Conservation (phyloP, 495 filamentous ascomycete genomes). For the Podospora pseudopauciseta region DNA sequence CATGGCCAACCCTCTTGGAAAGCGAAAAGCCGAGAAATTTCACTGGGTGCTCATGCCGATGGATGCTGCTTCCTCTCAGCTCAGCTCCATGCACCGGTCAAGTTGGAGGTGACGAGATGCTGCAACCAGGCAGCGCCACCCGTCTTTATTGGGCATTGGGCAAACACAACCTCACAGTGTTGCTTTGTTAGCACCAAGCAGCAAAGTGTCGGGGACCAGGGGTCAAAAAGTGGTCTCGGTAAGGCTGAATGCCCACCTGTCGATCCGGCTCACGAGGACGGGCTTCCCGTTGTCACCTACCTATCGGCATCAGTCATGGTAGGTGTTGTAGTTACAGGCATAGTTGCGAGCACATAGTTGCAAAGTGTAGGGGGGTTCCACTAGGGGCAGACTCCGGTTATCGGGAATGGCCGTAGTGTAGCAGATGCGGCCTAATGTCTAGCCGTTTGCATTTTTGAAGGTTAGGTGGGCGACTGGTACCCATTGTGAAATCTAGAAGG, state of each 20-base stretch:
- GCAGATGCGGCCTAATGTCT: not conserved
- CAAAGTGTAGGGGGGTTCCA: not conserved
- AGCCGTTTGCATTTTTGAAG: not conserved
- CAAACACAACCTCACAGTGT: conserved; percentile 4
- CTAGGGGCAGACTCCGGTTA: not conserved
- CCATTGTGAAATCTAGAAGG: not conserved
- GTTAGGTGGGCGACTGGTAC: not conserved
- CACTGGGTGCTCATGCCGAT: not conserved
- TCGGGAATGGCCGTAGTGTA: not conserved
- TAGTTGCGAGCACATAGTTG: not conserved
- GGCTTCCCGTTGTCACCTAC: not conserved
- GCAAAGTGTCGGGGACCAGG: not conserved
- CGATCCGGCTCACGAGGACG: not conserved
- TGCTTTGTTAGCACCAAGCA: not conserved
- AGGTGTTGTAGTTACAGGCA: no score
- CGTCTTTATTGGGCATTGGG: conserved; percentile 5
- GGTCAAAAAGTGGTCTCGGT: not conserved
- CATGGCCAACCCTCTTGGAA: not conserved
- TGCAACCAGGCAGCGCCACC: conserved; percentile 3
- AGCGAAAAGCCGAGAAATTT: not conserved
- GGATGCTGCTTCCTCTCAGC: not conserved
- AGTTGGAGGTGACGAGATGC: not conserved
- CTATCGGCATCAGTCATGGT: not conserved
- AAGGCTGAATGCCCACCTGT: conserved; percentile 1
- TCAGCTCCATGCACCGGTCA: not conserved